These are phyloP conservation scores for Dactylellina leptospora DNA, from an alignment of 2,329 filamentous ascomycete genomes.

Conservation along the genomic window DNA sequence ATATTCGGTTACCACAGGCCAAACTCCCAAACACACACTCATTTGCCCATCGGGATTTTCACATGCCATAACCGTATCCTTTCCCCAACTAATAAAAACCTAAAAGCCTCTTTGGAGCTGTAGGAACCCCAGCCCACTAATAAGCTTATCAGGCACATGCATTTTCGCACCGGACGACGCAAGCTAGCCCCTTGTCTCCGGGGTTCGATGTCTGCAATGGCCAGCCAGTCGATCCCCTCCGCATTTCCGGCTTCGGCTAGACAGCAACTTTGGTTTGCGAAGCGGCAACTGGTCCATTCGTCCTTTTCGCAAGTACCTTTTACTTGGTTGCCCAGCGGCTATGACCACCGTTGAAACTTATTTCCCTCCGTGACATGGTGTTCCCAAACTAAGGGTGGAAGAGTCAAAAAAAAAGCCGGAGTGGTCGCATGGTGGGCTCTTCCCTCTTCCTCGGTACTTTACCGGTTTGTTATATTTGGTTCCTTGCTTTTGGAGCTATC, in stretches of 20 bases:
- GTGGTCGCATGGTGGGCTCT: constrained; percentile 39
- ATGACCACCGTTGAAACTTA: constrained; percentile 31
- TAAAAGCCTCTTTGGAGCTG: constrained; percentile 14
- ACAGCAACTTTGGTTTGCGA: constrained; percentile 31
- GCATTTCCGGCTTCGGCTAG: constrained; percentile 54
- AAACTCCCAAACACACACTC: not conserved
- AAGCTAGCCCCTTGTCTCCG: constrained; percentile 50
- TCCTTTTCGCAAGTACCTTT: constrained; percentile 30
- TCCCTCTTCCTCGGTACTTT: constrained; percentile 52
- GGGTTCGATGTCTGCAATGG: constrained; percentile 28
- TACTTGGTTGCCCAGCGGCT: constrained; percentile 24
- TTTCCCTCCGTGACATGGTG: constrained; percentile 5
- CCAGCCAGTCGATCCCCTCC: constrained; percentile 44
- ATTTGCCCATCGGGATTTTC: constrained; percentile 44
- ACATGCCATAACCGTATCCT: constrained; percentile 18
- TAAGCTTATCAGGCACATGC: constrained; percentile 54
- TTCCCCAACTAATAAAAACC: not conserved
- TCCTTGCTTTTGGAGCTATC: constrained; percentile 12
- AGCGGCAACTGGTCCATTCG: constrained; percentile 53
- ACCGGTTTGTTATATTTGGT: constrained; percentile 26
- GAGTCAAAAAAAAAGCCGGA: not conserved
- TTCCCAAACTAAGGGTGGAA: not conserved
- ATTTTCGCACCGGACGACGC: constrained; percentile 4
- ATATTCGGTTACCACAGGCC: constrained; percentile 48
- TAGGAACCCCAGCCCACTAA: constrained; percentile 35